A percentile compares a stretch with the other conserved stretches of the same genome.
These are phyloP conservation scores for Sclerotinia trifoliorum DNA, from an alignment of 2,329 filamentous ascomycete species.

Conservation along the genomic window DNA sequence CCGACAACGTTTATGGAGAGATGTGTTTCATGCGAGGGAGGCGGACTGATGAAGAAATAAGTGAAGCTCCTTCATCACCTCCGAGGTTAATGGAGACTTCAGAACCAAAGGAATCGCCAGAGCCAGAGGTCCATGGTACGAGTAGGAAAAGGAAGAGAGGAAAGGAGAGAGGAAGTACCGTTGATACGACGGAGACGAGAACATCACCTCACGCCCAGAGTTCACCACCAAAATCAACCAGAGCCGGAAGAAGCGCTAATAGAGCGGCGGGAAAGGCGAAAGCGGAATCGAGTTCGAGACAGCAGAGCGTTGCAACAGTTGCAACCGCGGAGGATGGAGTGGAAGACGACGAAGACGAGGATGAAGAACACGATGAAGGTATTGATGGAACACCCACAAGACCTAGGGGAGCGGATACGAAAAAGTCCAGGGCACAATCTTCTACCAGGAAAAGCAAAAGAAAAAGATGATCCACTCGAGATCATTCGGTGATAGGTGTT, in stretches of 20 bases:
- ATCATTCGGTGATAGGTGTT: background rate
- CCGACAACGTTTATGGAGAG: slow-evolving; percentile 42
- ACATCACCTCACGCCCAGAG: slow-evolving; percentile 43
- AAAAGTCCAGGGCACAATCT: slow-evolving; percentile 27
- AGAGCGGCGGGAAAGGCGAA: slow-evolving; percentile 47
- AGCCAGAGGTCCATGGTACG: slow-evolving; percentile 15
- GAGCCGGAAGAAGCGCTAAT: slow-evolving; percentile 39
- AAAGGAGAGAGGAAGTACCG: slow-evolving; percentile 47
- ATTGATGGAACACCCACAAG: slow-evolving; percentile 36
- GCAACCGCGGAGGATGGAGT: slow-evolving; percentile 41
- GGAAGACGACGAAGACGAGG: slow-evolving; percentile 40
- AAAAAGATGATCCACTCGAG: slow-evolving; percentile 29
- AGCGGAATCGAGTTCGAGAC: slow-evolving; percentile 41
- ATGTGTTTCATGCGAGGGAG: slow-evolving; percentile 36
- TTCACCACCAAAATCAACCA: slow-evolving; percentile 44
- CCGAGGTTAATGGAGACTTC: slow-evolving; percentile 34
- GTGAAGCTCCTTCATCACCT: slow-evolving; percentile 42
- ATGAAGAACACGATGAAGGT: slow-evolving; percentile 43
- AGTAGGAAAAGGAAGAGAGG: slow-evolving; percentile 39
- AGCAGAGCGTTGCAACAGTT: slow-evolving; percentile 40
- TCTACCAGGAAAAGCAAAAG: slow-evolving; percentile 36
- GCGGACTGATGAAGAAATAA: slow-evolving; percentile 25
- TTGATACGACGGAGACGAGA: slow-evolving; percentile 50
- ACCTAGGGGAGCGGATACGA: slow-evolving; percentile 30
- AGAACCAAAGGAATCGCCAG: slow-evolving; percentile 27